These are phyloP conservation scores for Zychaea mexicana DNA, from an alignment of 371 early-diverging fungal genomes.

Conservation along the genomic window DNA sequence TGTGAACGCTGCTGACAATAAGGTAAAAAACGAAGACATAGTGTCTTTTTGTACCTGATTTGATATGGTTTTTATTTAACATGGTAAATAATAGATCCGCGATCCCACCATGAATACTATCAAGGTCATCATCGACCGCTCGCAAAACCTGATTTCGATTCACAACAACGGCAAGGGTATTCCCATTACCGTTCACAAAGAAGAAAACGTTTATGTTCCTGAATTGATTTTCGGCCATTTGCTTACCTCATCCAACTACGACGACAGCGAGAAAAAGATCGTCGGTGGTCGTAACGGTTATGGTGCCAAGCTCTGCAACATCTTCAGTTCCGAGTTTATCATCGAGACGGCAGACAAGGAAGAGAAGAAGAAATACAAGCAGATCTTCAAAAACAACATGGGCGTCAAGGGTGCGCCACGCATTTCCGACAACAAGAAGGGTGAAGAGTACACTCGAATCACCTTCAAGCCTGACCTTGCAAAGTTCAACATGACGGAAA, in stretches of 20 bases:
- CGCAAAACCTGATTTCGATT: constrained; percentile 87
- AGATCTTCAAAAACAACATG: constrained; percentile 93
- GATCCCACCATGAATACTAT: constrained; percentile 93
- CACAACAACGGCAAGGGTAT: constrained; percentile 99
- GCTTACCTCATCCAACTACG: constrained; percentile 98
- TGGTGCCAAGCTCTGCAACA: constrained; percentile 99
- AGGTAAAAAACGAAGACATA: constrained; percentile 50
- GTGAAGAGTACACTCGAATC: constrained; percentile 88
- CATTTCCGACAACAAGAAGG: constrained; percentile 63
- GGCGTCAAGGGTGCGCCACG: constrained; percentile 70
- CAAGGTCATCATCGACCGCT: constrained; percentile 90
- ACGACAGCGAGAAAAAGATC: constrained; percentile 98
- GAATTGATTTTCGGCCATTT: constrained; percentile 99
- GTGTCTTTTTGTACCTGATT: too few relatives aligned
- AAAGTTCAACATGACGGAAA: constrained; percentile 89
- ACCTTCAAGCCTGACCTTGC: constrained; percentile 97
- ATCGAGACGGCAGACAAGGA: constrained; percentile 95
- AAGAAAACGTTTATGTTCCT: constrained; percentile 97
- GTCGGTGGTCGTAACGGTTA: constrained; percentile 99
- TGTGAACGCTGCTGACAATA: constrained; percentile 97
- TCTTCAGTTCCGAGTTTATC: constrained; percentile 96
- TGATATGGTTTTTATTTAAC: background rate
- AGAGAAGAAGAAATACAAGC: constrained; percentile 79
- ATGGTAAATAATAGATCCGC: constrained; percentile 70
- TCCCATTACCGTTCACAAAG: constrained; percentile 94